Evolutionary conservation across 108 stramenopile species (phyloP).

Genomic region (Hondaea fermentalgiana): DNA sequence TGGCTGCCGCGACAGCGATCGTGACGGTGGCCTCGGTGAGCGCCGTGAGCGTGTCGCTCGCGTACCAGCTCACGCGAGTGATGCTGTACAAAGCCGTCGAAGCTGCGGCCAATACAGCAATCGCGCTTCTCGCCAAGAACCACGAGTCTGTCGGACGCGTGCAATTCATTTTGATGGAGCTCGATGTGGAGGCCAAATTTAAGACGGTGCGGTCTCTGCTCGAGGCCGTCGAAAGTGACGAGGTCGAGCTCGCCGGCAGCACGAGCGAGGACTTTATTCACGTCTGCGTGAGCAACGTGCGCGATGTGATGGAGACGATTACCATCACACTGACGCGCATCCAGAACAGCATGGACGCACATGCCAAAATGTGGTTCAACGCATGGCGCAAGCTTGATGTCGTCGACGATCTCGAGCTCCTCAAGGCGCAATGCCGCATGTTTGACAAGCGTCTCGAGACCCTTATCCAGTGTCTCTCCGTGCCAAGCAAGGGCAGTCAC

Average conservation of each 20-base stretch:
- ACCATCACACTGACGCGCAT: not conserved
- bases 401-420: not conserved
- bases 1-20: not conserved
- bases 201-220: not conserved
- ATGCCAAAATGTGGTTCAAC: not conserved
- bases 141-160: not conserved
- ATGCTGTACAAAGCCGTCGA: not conserved
- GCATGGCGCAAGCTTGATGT: not conserved
- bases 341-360: not conserved
- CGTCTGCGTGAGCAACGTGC: not conserved
- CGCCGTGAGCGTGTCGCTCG: not conserved
- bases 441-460: conserved; percentile 1
- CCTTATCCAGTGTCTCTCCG: not conserved
- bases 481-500: not conserved
- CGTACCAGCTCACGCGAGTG: conserved; percentile 9
- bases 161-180: conserved; percentile 5
- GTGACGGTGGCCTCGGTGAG: conserved; percentile 10
- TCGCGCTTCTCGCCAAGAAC: not conserved
- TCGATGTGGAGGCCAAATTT: not conserved
- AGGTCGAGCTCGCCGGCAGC: not conserved
- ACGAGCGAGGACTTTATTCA: not conserved
- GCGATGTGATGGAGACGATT: conserved; percentile 6
- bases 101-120: not conserved
- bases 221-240: not conserved
- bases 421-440: not conserved